phyloP scores from a whole-genome alignment of 2,329 filamentous ascomycete species.

The Aquanectria penicillioides region DNA sequence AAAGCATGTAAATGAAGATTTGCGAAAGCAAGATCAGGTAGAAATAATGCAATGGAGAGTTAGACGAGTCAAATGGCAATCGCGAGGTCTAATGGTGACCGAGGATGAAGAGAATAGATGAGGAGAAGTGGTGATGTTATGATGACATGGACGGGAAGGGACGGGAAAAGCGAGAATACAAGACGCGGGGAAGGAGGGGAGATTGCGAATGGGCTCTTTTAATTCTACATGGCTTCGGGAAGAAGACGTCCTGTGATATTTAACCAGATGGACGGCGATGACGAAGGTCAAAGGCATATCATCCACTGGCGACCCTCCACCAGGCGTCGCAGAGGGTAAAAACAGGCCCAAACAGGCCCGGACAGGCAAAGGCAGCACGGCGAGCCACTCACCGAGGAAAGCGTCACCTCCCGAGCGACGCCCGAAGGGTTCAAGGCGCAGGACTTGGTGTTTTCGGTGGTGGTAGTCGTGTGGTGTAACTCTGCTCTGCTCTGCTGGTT shows the following conservation, averaged over 20 bases:
- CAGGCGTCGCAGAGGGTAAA: slow-evolving; percentile 26
- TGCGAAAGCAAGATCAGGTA: too few relatives aligned
- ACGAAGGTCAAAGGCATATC: slow-evolving; percentile 28
- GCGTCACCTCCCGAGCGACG: slow-evolving; percentile 17
- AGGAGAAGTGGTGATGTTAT: not conserved
- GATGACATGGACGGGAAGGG: slow-evolving; percentile 16
- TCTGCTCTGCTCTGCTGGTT: slow-evolving; percentile 20
- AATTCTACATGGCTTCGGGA: slow-evolving; percentile 9
- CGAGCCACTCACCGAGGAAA: slow-evolving; percentile 38
- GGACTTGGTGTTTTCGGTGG: slow-evolving; percentile 23
- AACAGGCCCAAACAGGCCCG: too few relatives aligned
- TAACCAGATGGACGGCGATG: slow-evolving; percentile 28
- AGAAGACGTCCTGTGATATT: slow-evolving; percentile 34
- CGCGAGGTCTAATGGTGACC: not conserved
- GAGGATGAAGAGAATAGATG: not conserved
- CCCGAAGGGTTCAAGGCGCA: slow-evolving; percentile 31
- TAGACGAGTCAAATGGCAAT: not conserved
- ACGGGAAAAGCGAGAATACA: slow-evolving; percentile 7
- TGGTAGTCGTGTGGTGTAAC: slow-evolving; percentile 17
- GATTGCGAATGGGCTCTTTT: slow-evolving; percentile 9
- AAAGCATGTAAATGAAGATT: too few relatives aligned
- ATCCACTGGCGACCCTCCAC: slow-evolving; percentile 47
- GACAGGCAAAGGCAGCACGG: slow-evolving; percentile 8
- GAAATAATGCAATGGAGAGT: not conserved
- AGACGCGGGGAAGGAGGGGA: slow-evolving; percentile 26